Evolutionary conservation across 2,329 filamentous ascomycete genomes (phyloP).

Genomic region (Thelonectria rubi): DNA sequence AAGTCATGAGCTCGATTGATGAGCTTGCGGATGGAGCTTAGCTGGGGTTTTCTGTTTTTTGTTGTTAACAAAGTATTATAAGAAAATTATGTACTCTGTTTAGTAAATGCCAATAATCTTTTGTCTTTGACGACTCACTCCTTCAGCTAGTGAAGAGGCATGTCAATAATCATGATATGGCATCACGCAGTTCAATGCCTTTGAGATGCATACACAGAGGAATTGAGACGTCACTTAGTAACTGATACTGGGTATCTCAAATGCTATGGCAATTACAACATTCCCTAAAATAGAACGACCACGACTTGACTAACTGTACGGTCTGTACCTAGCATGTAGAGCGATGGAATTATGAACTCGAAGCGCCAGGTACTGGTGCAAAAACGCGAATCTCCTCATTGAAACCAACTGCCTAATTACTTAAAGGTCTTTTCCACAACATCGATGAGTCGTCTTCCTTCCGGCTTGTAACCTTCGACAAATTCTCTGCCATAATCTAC

Average conservation of each 20-base stretch:
- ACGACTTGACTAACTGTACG: too few relatives aligned
- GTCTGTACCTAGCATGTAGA: too few relatives aligned
- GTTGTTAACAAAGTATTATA: background rate
- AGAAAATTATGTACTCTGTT: constrained; percentile 1
- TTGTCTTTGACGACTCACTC: constrained; percentile 2
- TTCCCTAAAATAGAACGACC: too few relatives aligned
- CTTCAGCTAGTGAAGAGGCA: constrained; percentile 1
- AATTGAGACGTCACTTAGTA: too few relatives aligned
- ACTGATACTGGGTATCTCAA: too few relatives aligned
- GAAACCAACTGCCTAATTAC: too few relatives aligned
- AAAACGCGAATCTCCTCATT: too few relatives aligned
- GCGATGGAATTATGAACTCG: too few relatives aligned
- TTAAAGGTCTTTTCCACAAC: too few relatives aligned
- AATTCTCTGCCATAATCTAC: constrained; percentile 1
- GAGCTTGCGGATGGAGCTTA: constrained; percentile 9
- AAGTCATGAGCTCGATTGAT: constrained; percentile 5
- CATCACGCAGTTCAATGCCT: background rate
- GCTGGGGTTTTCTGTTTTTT: background rate
- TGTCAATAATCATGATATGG: background rate
- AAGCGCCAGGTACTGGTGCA: too few relatives aligned
- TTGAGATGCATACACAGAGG: background rate
- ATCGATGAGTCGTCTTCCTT: background rate
- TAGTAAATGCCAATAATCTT: constrained; percentile 3
- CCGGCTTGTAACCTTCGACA: constrained; percentile 2
- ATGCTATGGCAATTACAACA: too few relatives aligned